Conservation (phyloP, 352 stramenopile genomes). For the Globisporangium viniferum region DNA sequence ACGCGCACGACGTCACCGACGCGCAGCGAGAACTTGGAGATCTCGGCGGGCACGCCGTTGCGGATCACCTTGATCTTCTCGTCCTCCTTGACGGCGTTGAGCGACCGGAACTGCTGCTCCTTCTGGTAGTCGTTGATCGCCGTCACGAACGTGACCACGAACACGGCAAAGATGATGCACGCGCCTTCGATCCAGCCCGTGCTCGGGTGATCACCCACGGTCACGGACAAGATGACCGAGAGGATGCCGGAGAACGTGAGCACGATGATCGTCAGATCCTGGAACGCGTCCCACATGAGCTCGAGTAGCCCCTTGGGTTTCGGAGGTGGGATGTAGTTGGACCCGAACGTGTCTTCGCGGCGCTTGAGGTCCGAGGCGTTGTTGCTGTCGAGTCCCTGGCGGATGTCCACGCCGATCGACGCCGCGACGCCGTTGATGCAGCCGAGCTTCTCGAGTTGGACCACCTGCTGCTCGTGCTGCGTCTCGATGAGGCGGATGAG, state of each 20-base stretch:
- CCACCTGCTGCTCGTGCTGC: slow-evolving; percentile 50
- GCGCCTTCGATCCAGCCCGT: slow-evolving; percentile 89
- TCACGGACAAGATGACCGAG: slow-evolving; percentile 49
- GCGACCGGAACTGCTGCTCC: slow-evolving; percentile 84
- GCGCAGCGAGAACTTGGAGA: slow-evolving; percentile 75
- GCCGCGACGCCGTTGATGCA: slow-evolving; percentile 54
- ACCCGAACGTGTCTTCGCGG: slow-evolving; percentile 58
- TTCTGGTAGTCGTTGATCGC: slow-evolving; percentile 92
- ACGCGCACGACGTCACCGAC: slow-evolving; percentile 89
- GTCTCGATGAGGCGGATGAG: slow-evolving; percentile 73
- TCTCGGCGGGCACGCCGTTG: slow-evolving; percentile 55
- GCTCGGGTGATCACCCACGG: slow-evolving; percentile 52
- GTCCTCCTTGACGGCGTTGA: slow-evolving; percentile 84
- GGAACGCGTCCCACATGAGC: slow-evolving; percentile 89
- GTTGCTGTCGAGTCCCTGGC: slow-evolving; percentile 47
- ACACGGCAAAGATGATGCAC: slow-evolving; percentile 89
- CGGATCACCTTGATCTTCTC: slow-evolving; percentile 86
- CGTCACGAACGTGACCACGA: slow-evolving; percentile 89
- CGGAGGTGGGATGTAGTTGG: slow-evolving; percentile 64
- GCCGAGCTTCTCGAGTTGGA: slow-evolving; percentile 51
- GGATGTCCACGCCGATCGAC: slow-evolving; percentile 40
- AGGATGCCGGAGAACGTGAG: slow-evolving; percentile 50
- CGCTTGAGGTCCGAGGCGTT: slow-evolving; percentile 40
- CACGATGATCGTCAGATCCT: slow-evolving; percentile 77
- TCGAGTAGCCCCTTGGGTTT: slow-evolving; percentile 50